Evolutionary conservation across 495 filamentous ascomycete genomes (phyloP), one percentile per base, ranked within the genome.

Genomic region (Letharia lupina): DNA sequence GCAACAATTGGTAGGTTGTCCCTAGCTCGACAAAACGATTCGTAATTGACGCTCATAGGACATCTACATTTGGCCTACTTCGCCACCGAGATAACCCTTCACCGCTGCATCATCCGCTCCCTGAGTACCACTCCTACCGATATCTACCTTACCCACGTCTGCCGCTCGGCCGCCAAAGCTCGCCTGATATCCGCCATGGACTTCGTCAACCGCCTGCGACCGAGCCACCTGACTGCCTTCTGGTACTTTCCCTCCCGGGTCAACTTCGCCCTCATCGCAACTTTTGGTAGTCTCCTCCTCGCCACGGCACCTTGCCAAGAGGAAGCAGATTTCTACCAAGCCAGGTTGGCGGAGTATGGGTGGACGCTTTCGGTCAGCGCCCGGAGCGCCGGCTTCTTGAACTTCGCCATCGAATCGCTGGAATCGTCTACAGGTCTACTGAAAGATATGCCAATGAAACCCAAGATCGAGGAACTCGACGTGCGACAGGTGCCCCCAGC

Each of bases 251-350:
- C 80, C 4, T 79, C 79, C 10, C 77, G 80, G 63, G 81, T 80
- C 6, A 83, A 82, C 71, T 84, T 84, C 69, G 79, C 82, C 3
- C 71, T 84, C 2, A 81, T 83, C 66, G 82, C 80, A 28, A 83
- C 80, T 6, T 84, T 84, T 61, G 81, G 81, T 18, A 78, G 79
- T 65, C 83, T 98, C 10, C 83, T 98, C 0, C 92, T 90, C 82
- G 90, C 93, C 37, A 94, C 91, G 0, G 87, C 88, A 0, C 93
- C 93, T 0, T 89, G 87, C 15, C 81, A 84, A 28, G 93, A 98
- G 75, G 94, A 98, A 76, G 91, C 90, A 6, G 91, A 95, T n/a
- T 98, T 96, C 82, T 98, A 98, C 77, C 85, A 89, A 31, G 81
- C 88, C 4, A 80, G 94, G 5, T 79, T 97, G 15, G 85, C 85